Conservation (phyloP, 768 basidiomycete genomes). For the Mrakia gelida region DNA sequence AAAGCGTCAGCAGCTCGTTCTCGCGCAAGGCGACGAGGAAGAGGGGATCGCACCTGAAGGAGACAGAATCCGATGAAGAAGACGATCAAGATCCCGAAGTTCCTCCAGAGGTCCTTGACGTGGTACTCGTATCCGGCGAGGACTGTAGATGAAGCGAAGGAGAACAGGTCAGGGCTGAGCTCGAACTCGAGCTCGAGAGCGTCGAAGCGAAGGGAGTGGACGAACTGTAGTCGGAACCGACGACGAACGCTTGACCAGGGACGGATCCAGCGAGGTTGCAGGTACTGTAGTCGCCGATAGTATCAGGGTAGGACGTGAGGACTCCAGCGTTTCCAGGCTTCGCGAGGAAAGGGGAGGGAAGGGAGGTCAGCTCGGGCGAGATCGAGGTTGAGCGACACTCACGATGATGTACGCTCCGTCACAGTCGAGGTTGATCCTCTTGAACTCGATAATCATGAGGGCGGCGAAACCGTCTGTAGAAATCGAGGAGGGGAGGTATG, state of each 20-base stretch:
- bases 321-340: constrained; percentile 26
- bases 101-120: constrained; percentile 38
- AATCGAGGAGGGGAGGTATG: no score
- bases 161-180: not conserved
- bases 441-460: constrained; percentile 38
- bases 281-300: constrained; percentile 35
- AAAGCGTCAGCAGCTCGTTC: no score
- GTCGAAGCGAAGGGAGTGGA: not conserved
- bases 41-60: no score
- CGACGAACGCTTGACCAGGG: constrained; percentile 24
- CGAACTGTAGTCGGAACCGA: constrained; percentile 4
- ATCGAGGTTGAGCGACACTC: not conserved
- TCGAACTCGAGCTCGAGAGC: not conserved
- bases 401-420: constrained; percentile 32
- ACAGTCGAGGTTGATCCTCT: constrained; percentile 32
- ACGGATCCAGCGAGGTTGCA: constrained; percentile 37
- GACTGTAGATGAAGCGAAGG: constrained; percentile 27
- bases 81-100: constrained; percentile 41
- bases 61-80: constrained; percentile 40
- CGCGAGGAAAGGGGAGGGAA: not conserved
- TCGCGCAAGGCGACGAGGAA: constrained; percentile 26
- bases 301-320: constrained; percentile 15
- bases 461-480: constrained; percentile 37
- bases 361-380: not conserved
- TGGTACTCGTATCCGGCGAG: constrained; percentile 28